Conservation (phyloP, 108 stramenopile genomes). For the Epithemia pelagica region DNA sequence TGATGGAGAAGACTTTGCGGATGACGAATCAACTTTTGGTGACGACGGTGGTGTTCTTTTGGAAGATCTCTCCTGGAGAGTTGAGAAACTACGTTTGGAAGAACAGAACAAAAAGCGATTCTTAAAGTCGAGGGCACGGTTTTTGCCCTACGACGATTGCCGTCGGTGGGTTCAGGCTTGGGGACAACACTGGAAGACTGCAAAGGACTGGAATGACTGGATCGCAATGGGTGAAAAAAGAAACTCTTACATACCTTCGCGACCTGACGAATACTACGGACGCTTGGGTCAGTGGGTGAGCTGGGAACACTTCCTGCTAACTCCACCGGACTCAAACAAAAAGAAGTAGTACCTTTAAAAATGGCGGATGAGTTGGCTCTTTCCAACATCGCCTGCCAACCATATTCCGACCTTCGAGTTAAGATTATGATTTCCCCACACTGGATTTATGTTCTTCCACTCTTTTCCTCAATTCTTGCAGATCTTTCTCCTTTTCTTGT, state of each 20-base stretch:
- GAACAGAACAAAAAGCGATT: constrained; percentile 61
- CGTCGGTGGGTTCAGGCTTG: constrained; percentile 56
- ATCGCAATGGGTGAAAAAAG: constrained; percentile 54
- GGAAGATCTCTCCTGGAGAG: constrained; percentile 56
- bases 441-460: constrained; percentile 23
- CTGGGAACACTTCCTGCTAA: constrained; percentile 66
- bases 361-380: too few relatives aligned
- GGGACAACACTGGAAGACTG: constrained; percentile 39
- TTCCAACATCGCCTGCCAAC: too few relatives aligned
- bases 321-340: constrained; percentile 1
- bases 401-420: too few relatives aligned
- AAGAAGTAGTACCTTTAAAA: too few relatives aligned
- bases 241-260: constrained; percentile 57
- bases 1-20: background rate
- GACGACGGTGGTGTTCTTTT: constrained; percentile 21
- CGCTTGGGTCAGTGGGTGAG: constrained; percentile 55
- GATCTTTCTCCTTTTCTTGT: constrained; percentile 85
- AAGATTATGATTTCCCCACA: background rate
- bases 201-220: constrained; percentile 53
- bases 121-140: constrained; percentile 47
- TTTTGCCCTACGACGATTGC: constrained; percentile 55
- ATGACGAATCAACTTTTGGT: constrained; percentile 5
- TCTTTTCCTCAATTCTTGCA: constrained; percentile 86
- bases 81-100: constrained; percentile 60
- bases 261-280: constrained; percentile 76